Evolutionary conservation across 176 grass and related monocot species (phyloP), one percentile per base, ranked within the genome.

Genomic region (Miscanthus lutarioriparius): DNA sequence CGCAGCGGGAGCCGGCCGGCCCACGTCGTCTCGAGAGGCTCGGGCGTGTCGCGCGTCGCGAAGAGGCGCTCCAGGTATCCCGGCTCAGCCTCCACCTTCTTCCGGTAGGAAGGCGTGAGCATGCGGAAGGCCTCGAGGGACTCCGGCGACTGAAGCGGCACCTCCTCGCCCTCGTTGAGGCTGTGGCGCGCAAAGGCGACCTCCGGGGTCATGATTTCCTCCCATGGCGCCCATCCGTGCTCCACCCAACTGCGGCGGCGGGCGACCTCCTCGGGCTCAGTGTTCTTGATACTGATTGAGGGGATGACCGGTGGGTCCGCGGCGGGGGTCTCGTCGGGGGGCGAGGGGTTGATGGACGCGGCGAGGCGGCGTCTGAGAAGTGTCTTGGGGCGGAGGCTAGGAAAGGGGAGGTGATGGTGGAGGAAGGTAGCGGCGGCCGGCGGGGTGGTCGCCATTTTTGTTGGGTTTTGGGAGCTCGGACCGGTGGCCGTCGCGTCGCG

Each of bases 141-240:
- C 74, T 98, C 96, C 3, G 91, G 91, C 23, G 92, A 85, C 61
- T 89, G 86, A 39, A 98, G 92, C n/a, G 96, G 91, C 38, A 98
- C 96, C 91, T 98, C 92, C 80, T 91, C 91, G 7, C 96, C 96
- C 82, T 98, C 93, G 70, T 98, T 94, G 16, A 98, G 89, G 76
- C 91, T 93, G 83, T 92, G 85, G 16, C 89, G 89, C 44, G 93
- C 96, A 82, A 98, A 98, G 16, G 92, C 93, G 2, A 90, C 91
- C 89, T 98, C 93, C 10, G 89, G 91, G 33, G 85, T 93, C 79
- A 98, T 87, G 4, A 91, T 16, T 81, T 98, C 92, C 89, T 98
- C 96, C 96, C 96, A 98, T 0, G 93, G 96, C 1, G 96, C 93
- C 96, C 96, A 98, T 1, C 87, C 92, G n/a, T 88, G 91, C 78